Percentiles rank a stretch among this genome's conserved stretches.
Conservation (phyloP, 2,329 filamentous ascomycete genomes). For the Pseudocercospora ulei region DNA sequence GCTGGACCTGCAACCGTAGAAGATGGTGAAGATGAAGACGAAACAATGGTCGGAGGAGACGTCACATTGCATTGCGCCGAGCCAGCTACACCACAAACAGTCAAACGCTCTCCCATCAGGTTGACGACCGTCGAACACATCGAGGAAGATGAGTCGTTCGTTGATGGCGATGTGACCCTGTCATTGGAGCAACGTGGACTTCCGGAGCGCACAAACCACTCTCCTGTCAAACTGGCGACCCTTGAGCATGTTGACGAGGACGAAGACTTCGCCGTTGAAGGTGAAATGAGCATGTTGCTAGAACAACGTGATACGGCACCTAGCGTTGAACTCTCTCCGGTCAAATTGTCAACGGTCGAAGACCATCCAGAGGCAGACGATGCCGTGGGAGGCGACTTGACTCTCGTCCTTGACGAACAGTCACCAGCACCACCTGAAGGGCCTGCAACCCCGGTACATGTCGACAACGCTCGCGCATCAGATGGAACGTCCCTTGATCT, state of each 20-base stretch:
- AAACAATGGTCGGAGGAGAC: constrained; percentile 6
- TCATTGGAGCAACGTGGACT: constrained; percentile 2
- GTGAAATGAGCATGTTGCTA: constrained; percentile 12
- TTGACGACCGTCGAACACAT: constrained; percentile 9
- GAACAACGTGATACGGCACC: constrained; percentile 3
- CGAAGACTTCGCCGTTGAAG: constrained; percentile 7
- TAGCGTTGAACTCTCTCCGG: constrained; percentile 5
- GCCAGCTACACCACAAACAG: constrained; percentile 5
- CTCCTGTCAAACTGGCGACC: constrained; percentile 12
- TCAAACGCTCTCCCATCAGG: constrained; percentile 10
- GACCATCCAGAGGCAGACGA: constrained; percentile 11
- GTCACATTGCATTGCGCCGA: constrained; percentile 29
- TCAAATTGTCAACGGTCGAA: constrained; percentile 9
- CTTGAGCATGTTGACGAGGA: constrained; percentile 10
- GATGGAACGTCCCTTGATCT: constrained; percentile 12
- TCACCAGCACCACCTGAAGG: background rate
- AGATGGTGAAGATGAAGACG: constrained; percentile 6
- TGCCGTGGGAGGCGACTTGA: constrained; percentile 11
- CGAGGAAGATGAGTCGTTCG: constrained; percentile 5
- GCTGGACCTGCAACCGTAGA: constrained; percentile 7
- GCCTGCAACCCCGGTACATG: constrained; percentile 1
- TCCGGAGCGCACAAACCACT: background rate
- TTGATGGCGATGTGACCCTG: constrained; percentile 13
- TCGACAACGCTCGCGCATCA: constrained; percentile 3
- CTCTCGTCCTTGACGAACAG: constrained; percentile 8